These are phyloP conservation scores for Amesomyces nigricolor DNA, from an alignment of 2,329 filamentous ascomycete genomes.

Conservation along the genomic window DNA sequence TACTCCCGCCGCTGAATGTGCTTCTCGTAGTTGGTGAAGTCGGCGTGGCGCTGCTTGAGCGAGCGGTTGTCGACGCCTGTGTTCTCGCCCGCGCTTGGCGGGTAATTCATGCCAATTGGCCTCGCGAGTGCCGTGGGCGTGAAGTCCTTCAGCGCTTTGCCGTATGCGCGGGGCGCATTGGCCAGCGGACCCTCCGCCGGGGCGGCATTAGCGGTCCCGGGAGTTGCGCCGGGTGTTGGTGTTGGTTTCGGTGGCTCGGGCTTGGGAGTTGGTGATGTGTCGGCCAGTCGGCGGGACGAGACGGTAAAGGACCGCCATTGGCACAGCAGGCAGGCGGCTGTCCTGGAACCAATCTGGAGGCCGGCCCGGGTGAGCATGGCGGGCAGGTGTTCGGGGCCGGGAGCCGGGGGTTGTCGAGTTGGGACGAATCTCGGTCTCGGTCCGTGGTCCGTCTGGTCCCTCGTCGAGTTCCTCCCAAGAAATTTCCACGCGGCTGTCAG, in stretches of 20 bases:
- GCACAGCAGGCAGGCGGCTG: constrained; percentile 43
- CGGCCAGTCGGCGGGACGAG: constrained; percentile 34
- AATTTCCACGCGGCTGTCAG: constrained; percentile 21
- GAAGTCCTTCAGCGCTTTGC: constrained; percentile 50
- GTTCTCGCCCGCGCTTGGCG: constrained; percentile 75
- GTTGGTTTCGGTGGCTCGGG: constrained; percentile 14
- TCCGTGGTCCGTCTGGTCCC: no score
- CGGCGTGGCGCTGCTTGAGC: constrained; percentile 62
- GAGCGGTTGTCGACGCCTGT: constrained; percentile 66
- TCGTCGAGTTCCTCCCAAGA: constrained; percentile 14
- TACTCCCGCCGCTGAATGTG: constrained; percentile 71
- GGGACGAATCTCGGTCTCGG: constrained; percentile 1
- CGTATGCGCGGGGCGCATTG: constrained; percentile 55
- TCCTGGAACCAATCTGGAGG: constrained; percentile 14
- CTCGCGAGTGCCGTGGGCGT: constrained; percentile 56
- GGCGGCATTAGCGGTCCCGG: constrained; percentile 7
- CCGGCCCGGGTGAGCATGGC: constrained; percentile 23
- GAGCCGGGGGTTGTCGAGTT: constrained; percentile 4
- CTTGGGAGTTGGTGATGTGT: constrained; percentile 20
- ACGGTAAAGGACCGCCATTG: constrained; percentile 47
- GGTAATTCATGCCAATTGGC: constrained; percentile 74
- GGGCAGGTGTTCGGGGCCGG: constrained; percentile 5
- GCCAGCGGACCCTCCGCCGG: constrained; percentile 43
- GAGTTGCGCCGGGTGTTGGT: constrained; percentile 1
- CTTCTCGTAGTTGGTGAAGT: constrained; percentile 80